Evolutionary conservation across 352 stramenopile species (phyloP).

Genomic region (Phytophthora cryptogea): DNA sequence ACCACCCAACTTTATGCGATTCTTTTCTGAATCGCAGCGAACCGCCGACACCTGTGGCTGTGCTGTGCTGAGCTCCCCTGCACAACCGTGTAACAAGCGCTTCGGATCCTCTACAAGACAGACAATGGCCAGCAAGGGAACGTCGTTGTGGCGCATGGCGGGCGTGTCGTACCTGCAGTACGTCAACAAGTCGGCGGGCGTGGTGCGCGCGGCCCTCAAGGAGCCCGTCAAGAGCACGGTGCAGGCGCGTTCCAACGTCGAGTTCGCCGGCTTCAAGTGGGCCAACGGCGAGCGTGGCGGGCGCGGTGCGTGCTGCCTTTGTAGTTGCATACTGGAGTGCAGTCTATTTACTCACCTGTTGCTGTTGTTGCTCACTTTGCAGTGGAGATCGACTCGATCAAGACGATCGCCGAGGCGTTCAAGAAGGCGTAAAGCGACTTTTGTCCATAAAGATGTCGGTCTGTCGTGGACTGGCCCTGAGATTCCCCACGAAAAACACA

Average conservation of each 20-base stretch:
- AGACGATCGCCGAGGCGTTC: conserved; percentile 82
- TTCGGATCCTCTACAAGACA: conserved; percentile 24
- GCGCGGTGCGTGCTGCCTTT: conserved; percentile 46
- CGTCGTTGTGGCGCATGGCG: conserved; percentile 86
- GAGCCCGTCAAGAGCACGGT: conserved; percentile 89
- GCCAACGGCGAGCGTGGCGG: conserved; percentile 77
- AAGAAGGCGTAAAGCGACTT: conserved; percentile 62
- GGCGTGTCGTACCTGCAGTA: conserved; percentile 90
- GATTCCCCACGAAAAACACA: conserved; percentile 23
- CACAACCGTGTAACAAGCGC: conserved; percentile 23
- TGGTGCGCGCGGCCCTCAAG: conserved; percentile 81
- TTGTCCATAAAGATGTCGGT: conserved; percentile 18
- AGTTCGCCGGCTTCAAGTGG: conserved; percentile 89
- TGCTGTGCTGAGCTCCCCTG: conserved; percentile 3
- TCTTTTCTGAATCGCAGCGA: conserved; percentile 21
- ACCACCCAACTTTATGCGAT: neutral
- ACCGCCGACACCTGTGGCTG: conserved; percentile 29
- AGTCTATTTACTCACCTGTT: neutral
- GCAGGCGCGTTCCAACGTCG: conserved; percentile 66
- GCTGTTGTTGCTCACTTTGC: neutral
- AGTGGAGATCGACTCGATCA: conserved; percentile 83
- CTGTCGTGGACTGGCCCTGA: neutral
- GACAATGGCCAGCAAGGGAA: conserved; percentile 79
- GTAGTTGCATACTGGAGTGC: neutral
- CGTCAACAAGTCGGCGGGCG: conserved; percentile 81